These are phyloP conservation scores for Microsporum canis DNA, from an alignment of 2,329 filamentous ascomycete species.

Conservation along the genomic window DNA sequence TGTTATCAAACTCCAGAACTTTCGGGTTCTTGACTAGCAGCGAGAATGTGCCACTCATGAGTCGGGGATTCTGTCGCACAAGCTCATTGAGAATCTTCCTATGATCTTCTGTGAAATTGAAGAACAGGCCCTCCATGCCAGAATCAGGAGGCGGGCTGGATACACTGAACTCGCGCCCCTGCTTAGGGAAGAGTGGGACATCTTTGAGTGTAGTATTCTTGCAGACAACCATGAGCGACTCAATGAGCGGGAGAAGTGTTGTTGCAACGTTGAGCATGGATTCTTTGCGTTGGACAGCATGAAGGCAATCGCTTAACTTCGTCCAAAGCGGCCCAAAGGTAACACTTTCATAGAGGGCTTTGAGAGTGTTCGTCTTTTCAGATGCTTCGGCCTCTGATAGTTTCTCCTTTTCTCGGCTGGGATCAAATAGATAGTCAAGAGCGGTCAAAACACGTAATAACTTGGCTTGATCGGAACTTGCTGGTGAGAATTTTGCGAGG, in stretches of 20 bases:
- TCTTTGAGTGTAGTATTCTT: slow-evolving; percentile 87
- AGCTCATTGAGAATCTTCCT: slow-evolving; percentile 96
- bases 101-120: slow-evolving; percentile 94
- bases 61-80: slow-evolving; percentile 88
- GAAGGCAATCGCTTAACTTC: slow-evolving; percentile 78
- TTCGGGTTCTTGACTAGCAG: slow-evolving; percentile 96
- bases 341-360: slow-evolving; percentile 77
- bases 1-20: slow-evolving; percentile 98
- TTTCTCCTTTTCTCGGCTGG: slow-evolving; percentile 50
- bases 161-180: slow-evolving; percentile 56
- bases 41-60: slow-evolving; percentile 97
- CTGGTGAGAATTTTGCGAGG: slow-evolving; percentile 87
- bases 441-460: slow-evolving; percentile 84
- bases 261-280: slow-evolving; percentile 96
- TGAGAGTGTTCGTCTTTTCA: slow-evolving; percentile 74
- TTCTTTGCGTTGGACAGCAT: slow-evolving; percentile 77
- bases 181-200: slow-evolving; percentile 37
- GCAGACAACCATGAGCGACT: slow-evolving; percentile 97
- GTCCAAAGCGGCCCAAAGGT: slow-evolving; percentile 88
- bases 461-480: slow-evolving; percentile 94
- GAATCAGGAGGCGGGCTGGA: slow-evolving; percentile 69
- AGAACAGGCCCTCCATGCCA: slow-evolving; percentile 83
- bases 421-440: slow-evolving; percentile 88
- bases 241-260: slow-evolving; percentile 85
- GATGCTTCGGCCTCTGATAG: slow-evolving; percentile 43